Evolutionary conservation across 768 basidiomycete genomes (phyloP).

Genomic region (Galerina marginata): DNA sequence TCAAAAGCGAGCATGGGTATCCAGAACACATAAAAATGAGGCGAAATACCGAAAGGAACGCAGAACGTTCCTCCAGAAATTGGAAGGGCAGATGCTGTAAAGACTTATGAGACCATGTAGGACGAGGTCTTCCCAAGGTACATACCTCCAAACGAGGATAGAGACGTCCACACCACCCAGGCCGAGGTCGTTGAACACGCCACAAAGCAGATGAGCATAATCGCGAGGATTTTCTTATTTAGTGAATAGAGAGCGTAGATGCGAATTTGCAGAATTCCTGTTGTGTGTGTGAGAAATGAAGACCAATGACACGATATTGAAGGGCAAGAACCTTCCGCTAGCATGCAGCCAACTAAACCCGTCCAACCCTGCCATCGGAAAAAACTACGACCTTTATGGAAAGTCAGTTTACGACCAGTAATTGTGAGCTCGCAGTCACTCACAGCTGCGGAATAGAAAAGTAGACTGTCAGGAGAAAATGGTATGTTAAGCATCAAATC

Average conservation of each 20-base stretch:
- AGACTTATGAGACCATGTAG: neutral
- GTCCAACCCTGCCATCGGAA: conserved; percentile 70
- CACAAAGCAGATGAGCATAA: conserved; percentile 51
- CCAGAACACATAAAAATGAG: conserved; percentile 62
- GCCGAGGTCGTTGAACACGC: conserved; percentile 45
- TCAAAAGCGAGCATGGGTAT: conserved; percentile 63
- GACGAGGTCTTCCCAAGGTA: neutral
- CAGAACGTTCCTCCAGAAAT: conserved; percentile 45
- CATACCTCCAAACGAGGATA: conserved; percentile 47
- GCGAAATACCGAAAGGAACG: conserved; percentile 40
- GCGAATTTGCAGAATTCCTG: conserved; percentile 66
- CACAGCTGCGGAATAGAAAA: conserved; percentile 28
- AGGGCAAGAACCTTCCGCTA: conserved; percentile 53
- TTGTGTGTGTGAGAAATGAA: neutral
- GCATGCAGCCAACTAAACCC: conserved; percentile 55
- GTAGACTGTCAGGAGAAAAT: neutral
- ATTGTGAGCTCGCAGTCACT: conserved; percentile 6
- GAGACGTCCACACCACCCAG: conserved; percentile 51
- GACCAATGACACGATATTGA: neutral
- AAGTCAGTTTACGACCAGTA: neutral
- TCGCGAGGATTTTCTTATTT: conserved; percentile 52
- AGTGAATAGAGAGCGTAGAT: conserved; percentile 66
- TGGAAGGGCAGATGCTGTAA: conserved; percentile 25
- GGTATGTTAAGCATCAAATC: neutral
- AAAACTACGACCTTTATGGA: conserved; percentile 43